These are phyloP conservation scores for Protea cynaroides DNA, from an alignment of 164 flowering plant genomes.

Conservation along the genomic window DNA sequence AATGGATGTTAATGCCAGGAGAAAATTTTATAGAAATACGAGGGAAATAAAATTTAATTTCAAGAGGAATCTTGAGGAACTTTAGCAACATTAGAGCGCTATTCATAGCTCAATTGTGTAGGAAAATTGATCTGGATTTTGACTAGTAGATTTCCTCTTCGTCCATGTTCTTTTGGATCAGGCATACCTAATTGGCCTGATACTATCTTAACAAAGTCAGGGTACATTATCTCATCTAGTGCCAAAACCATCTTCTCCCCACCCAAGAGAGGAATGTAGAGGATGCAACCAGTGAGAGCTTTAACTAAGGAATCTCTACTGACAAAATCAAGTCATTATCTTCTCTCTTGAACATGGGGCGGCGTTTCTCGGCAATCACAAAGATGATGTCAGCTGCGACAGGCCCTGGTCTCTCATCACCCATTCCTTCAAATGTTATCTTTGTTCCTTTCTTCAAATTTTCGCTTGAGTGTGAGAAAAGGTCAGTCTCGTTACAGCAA, in stretches of 20 bases:
- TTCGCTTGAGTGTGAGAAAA: conserved; percentile 42
- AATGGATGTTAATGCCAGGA: too few relatives aligned
- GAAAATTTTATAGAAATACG: not conserved
- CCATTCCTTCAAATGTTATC: conserved; percentile 71
- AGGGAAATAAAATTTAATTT: not conserved
- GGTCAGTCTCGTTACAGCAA: conserved; percentile 83
- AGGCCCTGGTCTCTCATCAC: conserved; percentile 58
- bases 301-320: conserved; percentile 53
- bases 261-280: conserved; percentile 59
- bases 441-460: conserved; percentile 74
- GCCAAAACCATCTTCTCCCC: conserved; percentile 47
- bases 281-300: conserved; percentile 64
- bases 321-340: conserved; percentile 60
- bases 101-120: conserved; percentile 30
- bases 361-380: conserved; percentile 48
- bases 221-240: conserved; percentile 49
- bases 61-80: conserved; percentile 42
- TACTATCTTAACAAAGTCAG: conserved; percentile 56
- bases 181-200: conserved; percentile 82
- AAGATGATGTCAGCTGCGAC: conserved; percentile 61
- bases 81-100: conserved; percentile 33
- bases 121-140: conserved; percentile 57
- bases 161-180: conserved; percentile 29
- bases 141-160: conserved; percentile 54
- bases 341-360: conserved; percentile 50